Evolutionary conservation across 164 flowering plant species (phyloP), one percentile per base, ranked within the genome.

Genomic region (Paratinospora sagittata): DNA sequence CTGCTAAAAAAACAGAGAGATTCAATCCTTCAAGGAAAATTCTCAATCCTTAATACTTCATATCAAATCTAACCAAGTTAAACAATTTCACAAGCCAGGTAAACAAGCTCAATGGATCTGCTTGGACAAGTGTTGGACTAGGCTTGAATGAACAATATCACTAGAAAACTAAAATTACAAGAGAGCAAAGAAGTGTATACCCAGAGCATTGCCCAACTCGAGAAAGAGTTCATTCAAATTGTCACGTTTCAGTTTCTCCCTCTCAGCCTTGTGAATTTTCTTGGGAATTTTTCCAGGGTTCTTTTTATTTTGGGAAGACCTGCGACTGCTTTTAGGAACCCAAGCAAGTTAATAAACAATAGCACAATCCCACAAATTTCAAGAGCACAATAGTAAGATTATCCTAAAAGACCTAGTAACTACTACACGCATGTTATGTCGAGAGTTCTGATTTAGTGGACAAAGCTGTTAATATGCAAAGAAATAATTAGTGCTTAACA

Each of bases 161-260:
- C 21, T 14, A 16, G n/a, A 52, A 17, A 52, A 52, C 6, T 4
- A 19, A 27, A 62, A 71, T 63, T 41, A 27, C 17, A 67, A 5
- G 37, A 26, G 8, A 60, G 14, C 58, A 30, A 70, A 63, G 2
- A 8, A 26, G 65, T n/a, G n/a, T 36, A 34, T 87, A 91, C 97
- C 98, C 60, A 93, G 88, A 57, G 85, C 81, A 78, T 77, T 75
- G 49, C 82, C 89, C 16, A 93, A 80, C 36, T 85, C 89, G 58
- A 81, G 78, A 60, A 93, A 93, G 43, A 89, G 87, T 16, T 88
- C 95, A 80, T 91, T 90, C 79, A 89, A 78, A 36, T 88, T 88
- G 71, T 91, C 96, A 49, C 97, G 90, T 79, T 93, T 93, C 78
- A 82, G 47, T 74, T 87, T 93, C 84, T 93, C 98, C 82, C 98